A percentile compares a stretch with the other conserved stretches of the same genome.
Evolutionary conservation across 176 grass and related monocot species (phyloP).

Genomic region (Eleusine indica): DNA sequence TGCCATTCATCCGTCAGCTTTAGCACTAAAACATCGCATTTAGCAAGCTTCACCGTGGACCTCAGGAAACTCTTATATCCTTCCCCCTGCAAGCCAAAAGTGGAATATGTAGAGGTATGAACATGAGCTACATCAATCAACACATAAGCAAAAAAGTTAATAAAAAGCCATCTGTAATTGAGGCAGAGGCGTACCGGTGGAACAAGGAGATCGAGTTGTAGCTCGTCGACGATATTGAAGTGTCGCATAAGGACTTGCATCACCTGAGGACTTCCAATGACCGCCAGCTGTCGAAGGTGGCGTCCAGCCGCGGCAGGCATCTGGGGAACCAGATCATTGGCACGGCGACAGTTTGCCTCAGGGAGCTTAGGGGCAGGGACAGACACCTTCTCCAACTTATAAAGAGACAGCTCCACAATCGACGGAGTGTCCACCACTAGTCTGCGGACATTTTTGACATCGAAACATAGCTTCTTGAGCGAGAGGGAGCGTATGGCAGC

Average conservation of each 20-base stretch:
- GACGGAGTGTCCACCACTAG: background rate
- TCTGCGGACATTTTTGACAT: background rate
- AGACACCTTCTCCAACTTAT: background rate
- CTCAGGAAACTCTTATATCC: background rate
- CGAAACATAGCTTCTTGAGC: background rate
- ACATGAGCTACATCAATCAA: background rate
- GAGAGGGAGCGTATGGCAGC: background rate
- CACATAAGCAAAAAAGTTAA: background rate
- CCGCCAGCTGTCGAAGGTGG: background rate
- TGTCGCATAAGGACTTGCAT: background rate
- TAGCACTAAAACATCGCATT: background rate
- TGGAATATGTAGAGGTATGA: background rate
- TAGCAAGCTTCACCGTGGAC: background rate
- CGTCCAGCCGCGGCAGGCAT: background rate
- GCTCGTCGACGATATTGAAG: background rate
- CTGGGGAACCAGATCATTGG: background rate
- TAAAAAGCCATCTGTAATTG: no score
- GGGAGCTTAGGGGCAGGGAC: background rate
- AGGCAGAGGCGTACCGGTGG: background rate
- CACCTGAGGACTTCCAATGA: background rate
- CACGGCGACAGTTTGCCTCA: background rate
- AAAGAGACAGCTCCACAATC: background rate
- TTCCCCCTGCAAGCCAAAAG: background rate
- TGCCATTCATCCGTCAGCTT: background rate
- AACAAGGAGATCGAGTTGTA: background rate